Conservation (phyloP, 331 rosid genomes). For the Quercus phellos region DNA sequence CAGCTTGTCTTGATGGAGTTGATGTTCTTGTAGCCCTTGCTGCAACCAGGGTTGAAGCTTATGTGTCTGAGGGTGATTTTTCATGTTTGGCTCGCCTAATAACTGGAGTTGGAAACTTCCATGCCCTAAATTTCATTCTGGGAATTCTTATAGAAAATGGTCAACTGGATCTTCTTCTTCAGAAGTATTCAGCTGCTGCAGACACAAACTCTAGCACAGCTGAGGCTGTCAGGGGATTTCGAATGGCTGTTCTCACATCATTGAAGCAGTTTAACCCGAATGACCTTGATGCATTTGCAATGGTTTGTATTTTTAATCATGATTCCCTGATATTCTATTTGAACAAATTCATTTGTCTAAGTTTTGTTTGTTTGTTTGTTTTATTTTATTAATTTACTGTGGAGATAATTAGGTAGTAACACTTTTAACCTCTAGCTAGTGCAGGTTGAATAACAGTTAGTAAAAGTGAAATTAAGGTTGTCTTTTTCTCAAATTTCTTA, state of each 20-base stretch:
- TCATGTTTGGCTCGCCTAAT: slow-evolving; percentile 93
- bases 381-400: background rate
- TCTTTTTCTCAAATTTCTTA: background rate
- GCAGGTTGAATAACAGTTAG: background rate
- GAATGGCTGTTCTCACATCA: slow-evolving; percentile 96
- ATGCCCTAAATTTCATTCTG: slow-evolving; percentile 89
- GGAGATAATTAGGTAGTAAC: background rate
- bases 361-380: background rate
- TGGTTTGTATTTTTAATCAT: slow-evolving; percentile 56
- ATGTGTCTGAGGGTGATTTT: slow-evolving; percentile 97
- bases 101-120: slow-evolving; percentile 95
- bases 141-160: slow-evolving; percentile 96
- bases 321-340: background rate
- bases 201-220: slow-evolving; percentile 69
- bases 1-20: slow-evolving; percentile 98
- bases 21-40: slow-evolving; percentile 99
- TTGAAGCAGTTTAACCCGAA: slow-evolving; percentile 92
- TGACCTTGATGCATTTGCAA: slow-evolving; percentile 94
- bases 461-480: background rate
- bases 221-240: slow-evolving; percentile 88
- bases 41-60: slow-evolving; percentile 95
- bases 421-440: background rate
- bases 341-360: background rate
- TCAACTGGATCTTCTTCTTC: slow-evolving; percentile 96
- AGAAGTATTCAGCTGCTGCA: slow-evolving; percentile 90